Base-by-base conservation (phyloP, 305 asterid genomes). In the Galium porrigens region DNA sequence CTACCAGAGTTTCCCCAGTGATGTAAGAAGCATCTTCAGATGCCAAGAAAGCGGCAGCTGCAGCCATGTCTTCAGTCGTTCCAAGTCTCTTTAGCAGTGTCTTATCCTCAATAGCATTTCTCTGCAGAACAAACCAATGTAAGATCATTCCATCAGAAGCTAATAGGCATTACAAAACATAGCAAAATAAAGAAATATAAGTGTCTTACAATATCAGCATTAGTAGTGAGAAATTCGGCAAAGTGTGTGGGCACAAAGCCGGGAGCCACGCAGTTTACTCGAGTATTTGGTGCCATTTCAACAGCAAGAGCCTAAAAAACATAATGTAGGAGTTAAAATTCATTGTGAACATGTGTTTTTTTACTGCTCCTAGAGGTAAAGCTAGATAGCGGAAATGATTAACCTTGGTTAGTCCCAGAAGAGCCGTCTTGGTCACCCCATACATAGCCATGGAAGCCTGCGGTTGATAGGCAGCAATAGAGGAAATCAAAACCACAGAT, bases 191-290 rank as follows among this genome's bases (percentile, higher is more conserved):
- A 57, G 39, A 56, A 22, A 25, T 18, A 29, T 15, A 60, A 18
- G 68, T 20, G 59, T 69, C 81, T 76, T 80, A 88, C 96, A 74
- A 66, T 77, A 46, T 72, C 58, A 27, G 79, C 80, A 56, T 84
- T 69, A 8, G 65, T 27, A 6, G 84, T 82, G 17, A 91, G 80
- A 51, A 69, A 81, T 25, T 79, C 68, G 6, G 97, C 89, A 68
- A 88, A 88, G 71, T 85, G 73, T 51, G 96, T 88, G 14, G 96
- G 97, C 48, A 91, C 97, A 73, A 88, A 88, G 58, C 97, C 97
- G 55, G 96, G 97, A 3, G 97, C 96, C 25, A 91, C 74, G 62
- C 96, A 88, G 81, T 88, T 91, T n/a, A 91, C 97, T 36, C 96
- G 92, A 71, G 89, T 84, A 54, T 88, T 79, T 8, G 97, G 96